A percentile compares a stretch with the other conserved stretches of the same genome.
These are phyloP conservation scores for Diphasiastrum complanatum DNA, from an alignment of 83 land plant genomes.

Conservation along the genomic window DNA sequence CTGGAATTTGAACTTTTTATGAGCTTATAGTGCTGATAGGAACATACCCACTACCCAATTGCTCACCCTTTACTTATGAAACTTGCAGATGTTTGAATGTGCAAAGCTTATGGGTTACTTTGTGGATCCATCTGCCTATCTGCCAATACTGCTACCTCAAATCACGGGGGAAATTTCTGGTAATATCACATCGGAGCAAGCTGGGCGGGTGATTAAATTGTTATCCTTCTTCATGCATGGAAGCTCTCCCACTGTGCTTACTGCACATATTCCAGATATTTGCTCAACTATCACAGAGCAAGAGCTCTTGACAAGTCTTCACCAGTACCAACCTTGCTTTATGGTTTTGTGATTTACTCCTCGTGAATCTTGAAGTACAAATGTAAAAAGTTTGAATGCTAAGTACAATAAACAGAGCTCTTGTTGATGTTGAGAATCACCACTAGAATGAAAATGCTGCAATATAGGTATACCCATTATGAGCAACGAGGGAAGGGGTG, in stretches of 20 bases:
- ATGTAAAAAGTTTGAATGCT: too few species aligned
- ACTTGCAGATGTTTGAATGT: constrained; percentile 32
- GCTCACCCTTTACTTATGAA: background rate
- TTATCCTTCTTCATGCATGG: constrained; percentile 28
- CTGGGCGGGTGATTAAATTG: constrained; percentile 25
- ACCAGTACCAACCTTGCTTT: constrained; percentile 24
- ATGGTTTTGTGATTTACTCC: too few species aligned
- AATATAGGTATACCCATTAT: too few species aligned
- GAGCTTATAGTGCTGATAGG: too few species aligned
- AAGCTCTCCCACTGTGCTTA: constrained; percentile 11
- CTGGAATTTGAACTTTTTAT: background rate
- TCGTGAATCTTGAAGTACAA: too few species aligned
- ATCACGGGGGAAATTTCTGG: constrained; percentile 25
- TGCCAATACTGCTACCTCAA: constrained; percentile 31
- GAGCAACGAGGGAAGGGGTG: too few species aligned
- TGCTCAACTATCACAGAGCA: constrained; percentile 34
- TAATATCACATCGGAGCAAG: constrained; percentile 20
- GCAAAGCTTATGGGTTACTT: constrained; percentile 33
- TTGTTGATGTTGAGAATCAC: too few species aligned
- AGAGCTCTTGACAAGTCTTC: constrained; percentile 33
- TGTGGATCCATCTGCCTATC: constrained; percentile 34
- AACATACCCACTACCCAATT: background rate
- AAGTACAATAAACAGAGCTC: too few species aligned
- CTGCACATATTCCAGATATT: constrained; percentile 32
- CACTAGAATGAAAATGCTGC: too few species aligned